A percentile compares a stretch with the other conserved stretches of the same genome.
phyloP scores from a whole-genome alignment of 768 basidiomycete species.

The Psilocybe subaeruginosa region DNA sequence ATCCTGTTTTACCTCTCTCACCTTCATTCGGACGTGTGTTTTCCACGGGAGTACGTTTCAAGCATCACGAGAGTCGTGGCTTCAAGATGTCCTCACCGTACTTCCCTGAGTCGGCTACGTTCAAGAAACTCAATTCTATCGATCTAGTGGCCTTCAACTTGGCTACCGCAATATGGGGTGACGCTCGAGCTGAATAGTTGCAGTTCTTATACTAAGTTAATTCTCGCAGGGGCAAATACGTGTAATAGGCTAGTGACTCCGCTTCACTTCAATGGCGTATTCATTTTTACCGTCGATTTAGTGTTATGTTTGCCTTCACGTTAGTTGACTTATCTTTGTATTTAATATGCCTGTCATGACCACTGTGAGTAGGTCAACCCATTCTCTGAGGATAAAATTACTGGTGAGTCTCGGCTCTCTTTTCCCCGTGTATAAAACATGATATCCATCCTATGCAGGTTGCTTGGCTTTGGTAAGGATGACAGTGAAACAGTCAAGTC shows the following conservation, averaged over 20 bases:
- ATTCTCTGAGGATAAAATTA: slow-evolving; percentile 1
- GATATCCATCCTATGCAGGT: neutral
- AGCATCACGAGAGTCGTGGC: neutral
- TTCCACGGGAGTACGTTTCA: too few species aligned
- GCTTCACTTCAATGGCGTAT: neutral
- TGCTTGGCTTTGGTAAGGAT: slow-evolving; percentile 4
- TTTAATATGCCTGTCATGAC: neutral
- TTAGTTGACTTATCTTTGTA: neutral
- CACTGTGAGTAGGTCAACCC: neutral
- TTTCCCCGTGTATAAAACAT: too few species aligned
- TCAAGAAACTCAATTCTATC: slow-evolving; percentile 1
- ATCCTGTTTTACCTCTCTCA: too few species aligned
- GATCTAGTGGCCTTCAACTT: slow-evolving; percentile 9
- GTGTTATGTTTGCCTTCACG: slow-evolving; percentile 4
- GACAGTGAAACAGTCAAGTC: neutral
- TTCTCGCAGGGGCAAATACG: neutral
- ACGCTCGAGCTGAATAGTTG: neutral
- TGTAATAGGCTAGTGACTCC: slow-evolving; percentile 1
- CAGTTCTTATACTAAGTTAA: neutral
- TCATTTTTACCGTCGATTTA: neutral
- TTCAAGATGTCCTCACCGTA: neutral
- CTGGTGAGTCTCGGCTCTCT: neutral
- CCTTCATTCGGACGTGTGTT: too few species aligned
- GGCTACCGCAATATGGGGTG: slow-evolving; percentile 11
- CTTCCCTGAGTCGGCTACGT: neutral